Evolutionary conservation across 768 basidiomycete species (phyloP), one percentile per base, ranked within the genome.

Genomic region (Termitomyces sp.): DNA sequence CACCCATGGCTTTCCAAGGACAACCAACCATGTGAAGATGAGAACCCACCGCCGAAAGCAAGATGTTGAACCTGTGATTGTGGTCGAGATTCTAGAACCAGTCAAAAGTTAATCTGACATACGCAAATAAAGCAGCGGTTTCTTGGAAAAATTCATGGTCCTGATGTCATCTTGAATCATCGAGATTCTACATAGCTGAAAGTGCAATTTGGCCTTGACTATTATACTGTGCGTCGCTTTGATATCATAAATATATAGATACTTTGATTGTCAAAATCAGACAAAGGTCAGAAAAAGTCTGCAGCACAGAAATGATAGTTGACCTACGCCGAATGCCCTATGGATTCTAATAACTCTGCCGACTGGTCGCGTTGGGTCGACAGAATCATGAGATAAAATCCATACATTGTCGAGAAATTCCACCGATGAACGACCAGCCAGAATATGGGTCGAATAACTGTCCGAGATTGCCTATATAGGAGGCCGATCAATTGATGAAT

Each of bases 321-420:
- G n/a, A 20, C 65, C 34, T 63, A 68, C 67, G 25, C 69, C 66
- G 36, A 68, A 48, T 29, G 66, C 55, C 20, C 64, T 67, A 20
- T 64, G 61, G 2, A 70, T 63, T 48, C 66, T 60, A 5, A 65
- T 38, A 9, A 70, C 60, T 31, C 60, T 60, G 20, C 69, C 66
- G 49, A 65, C 69, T 70, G 34, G 32, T 50, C 11, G 37, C 14
- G 17, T 55, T 32, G 49, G 34, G 15, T 59, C 3, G 15, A 11
- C 17, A 11, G 10, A 25, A 14, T 29, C 4, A 6, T 8, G 10
- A 42, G 2, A 34, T 20, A 20, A 47, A 31, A 48, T 50, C 6
- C 42, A 38, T 52, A 65, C 67, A 69, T 62, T 46, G 43, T 14
- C 60, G 37, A 11, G 60, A 53, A 29, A 67, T 57, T 12, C 58